Evolutionary conservation across 2,329 filamentous ascomycete species (phyloP), one percentile per base, ranked within the genome.

Genomic region (Exophiala sp.): DNA sequence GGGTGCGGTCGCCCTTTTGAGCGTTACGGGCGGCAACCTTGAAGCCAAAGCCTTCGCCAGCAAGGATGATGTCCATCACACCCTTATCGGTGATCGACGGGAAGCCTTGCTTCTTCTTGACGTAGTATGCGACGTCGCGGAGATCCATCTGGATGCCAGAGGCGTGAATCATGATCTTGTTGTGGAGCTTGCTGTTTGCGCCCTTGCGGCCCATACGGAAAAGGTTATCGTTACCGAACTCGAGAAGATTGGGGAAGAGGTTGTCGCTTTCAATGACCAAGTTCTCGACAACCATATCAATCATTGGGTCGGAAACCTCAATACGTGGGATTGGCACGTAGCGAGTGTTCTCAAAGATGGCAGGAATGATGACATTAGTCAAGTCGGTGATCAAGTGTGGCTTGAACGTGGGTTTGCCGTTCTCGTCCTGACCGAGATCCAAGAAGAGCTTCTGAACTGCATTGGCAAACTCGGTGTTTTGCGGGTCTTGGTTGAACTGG

Each of bases 231-330:
- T 85, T 94, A 55, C 85, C 83, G 58, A 97, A 80, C 71, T 99
- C 92, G 36, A 95, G 72, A 4, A 92, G 80, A 65, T 99, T 99
- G 60, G 94, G 94, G 74, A 91, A 90, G 64, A 99, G 85, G 74
- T 99, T 99, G 77, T 97, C 91, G 62, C 89, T 91, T 75, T 99
- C 94, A 48, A 99, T 82, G 42, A 96, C 87, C 9, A 99, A 77
- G 71, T 99, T 99, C 77, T 99, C 94, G 41, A 99, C 82, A 45
- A 97, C 82, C 45, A 87, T 87, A 71, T 99, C 94, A 47, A 95
- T 78, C 78, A 86, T 84, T 2, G 82, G 79, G 64, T 97, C 94
- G 1, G 84, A 87, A 67, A 91, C 94, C 75, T 99, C 94, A 57
- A 99, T 96, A 52, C 94, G 88, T 18, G 94, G 94, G 46, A 99